phyloP scores from a whole-genome alignment of 495 filamentous ascomycete genomes.

The Penicillium fimorum region DNA sequence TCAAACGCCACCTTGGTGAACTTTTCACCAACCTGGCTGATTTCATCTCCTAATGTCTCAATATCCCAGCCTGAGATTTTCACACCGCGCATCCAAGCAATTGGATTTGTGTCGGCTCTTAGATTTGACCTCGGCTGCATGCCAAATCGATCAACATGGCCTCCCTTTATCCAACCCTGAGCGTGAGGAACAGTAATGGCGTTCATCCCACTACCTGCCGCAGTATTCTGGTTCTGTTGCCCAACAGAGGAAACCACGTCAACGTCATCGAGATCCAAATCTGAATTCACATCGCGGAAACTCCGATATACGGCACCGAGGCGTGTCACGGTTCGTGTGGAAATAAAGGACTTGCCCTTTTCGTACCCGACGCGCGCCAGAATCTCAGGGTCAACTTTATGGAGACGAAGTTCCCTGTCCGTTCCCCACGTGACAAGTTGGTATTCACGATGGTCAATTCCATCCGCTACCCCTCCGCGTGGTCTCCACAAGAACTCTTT shows the following conservation, averaged over 20 bases:
- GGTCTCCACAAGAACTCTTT: slow-evolving; percentile 94
- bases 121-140: slow-evolving; percentile 61
- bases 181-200: slow-evolving; percentile 48
- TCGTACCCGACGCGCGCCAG: slow-evolving; percentile 73
- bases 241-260: slow-evolving; percentile 32
- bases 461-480: slow-evolving; percentile 67
- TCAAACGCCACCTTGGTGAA: slow-evolving; percentile 86
- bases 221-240: slow-evolving; percentile 25
- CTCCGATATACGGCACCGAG: slow-evolving; percentile 83
- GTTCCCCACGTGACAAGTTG: slow-evolving; percentile 92
- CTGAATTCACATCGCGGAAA: slow-evolving; percentile 61
- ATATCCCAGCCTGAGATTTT: slow-evolving; percentile 78
- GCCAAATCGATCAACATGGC: slow-evolving; percentile 53
- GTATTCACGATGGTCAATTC: slow-evolving; percentile 85
- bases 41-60: slow-evolving; percentile 83
- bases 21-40: slow-evolving; percentile 76
- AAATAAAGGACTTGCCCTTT: slow-evolving; percentile 62
- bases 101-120: slow-evolving; percentile 66
- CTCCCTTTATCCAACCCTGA: slow-evolving; percentile 43
- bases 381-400: slow-evolving; percentile 64
- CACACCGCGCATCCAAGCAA: slow-evolving; percentile 92
- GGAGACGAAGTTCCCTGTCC: slow-evolving; percentile 78
- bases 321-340: slow-evolving; percentile 71
- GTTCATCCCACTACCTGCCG: slow-evolving; percentile 46
- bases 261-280: slow-evolving; percentile 36